Evolutionary conservation across 345 rosid genomes (phyloP).

Genomic region (Melaleuca alternifolia): DNA sequence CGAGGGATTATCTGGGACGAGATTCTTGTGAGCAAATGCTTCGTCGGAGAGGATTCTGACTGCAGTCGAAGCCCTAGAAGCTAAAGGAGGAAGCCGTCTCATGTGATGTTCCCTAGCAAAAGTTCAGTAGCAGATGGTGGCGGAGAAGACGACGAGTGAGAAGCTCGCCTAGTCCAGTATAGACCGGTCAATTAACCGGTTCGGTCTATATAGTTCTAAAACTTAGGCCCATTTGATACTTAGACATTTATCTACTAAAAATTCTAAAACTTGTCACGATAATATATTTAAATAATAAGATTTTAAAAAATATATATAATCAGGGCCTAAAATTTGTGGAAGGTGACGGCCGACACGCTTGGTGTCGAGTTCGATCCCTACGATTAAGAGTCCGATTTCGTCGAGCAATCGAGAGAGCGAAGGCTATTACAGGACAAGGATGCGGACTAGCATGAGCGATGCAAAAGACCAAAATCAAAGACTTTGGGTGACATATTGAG

Average conservation of each 20-base stretch:
- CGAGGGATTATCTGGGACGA: not conserved
- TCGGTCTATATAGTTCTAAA: not conserved
- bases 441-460: conserved; percentile 15
- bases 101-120: conserved; percentile 11
- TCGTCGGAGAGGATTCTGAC: not conserved
- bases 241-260: no score
- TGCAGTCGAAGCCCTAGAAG: conserved; percentile 34
- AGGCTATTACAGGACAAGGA: conserved; percentile 22
- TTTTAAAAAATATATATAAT: fast-evolving
- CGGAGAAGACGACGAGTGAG: not conserved
- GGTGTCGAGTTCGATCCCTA: conserved; percentile 15
- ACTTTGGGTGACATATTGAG: not conserved
- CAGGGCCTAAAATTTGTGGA: conserved; percentile 3
- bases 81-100: conserved; percentile 44
- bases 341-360: conserved; percentile 1
- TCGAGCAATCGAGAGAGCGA: conserved; percentile 6
- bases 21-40: not conserved
- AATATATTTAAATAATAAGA: not conserved
- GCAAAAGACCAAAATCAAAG: conserved; percentile 16
- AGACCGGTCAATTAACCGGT: not conserved
- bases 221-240: no score
- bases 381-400: conserved; percentile 15
- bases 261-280: not conserved
- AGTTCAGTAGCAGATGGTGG: not conserved
- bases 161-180: not conserved